Evolutionary conservation across 139 green algal genomes (phyloP).

Genomic region (Spirogloea muscicola): DNA sequence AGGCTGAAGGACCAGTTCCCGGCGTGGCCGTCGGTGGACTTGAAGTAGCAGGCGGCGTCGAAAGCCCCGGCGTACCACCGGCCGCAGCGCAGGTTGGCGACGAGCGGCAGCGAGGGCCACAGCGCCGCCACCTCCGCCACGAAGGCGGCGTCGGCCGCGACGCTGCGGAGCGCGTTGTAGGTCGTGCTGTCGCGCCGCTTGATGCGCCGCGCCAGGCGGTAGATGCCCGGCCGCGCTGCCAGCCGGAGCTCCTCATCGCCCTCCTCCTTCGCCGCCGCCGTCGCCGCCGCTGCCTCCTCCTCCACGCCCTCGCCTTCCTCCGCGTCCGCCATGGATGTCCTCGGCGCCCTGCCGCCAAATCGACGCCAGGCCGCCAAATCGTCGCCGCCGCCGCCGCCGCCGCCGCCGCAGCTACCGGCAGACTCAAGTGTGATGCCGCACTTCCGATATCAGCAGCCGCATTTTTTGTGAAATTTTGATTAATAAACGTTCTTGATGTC

Average conservation of each 20-base stretch:
- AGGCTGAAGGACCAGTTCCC: conserved; percentile 81
- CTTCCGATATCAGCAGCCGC: too few species aligned
- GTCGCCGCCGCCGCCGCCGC: too few species aligned
- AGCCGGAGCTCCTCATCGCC: neutral
- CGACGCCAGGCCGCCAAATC: too few species aligned
- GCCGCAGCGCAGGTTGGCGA: conserved; percentile 86
- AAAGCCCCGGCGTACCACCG: conserved; percentile 66
- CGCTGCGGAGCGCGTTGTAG: conserved; percentile 73
- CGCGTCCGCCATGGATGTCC: too few species aligned
- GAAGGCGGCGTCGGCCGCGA: conserved; percentile 70
- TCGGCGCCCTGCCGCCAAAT: too few species aligned
- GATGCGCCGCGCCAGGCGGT: conserved; percentile 49
- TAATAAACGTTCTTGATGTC: too few species aligned
- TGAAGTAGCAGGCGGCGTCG: conserved; percentile 82
- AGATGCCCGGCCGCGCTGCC: conserved; percentile 33
- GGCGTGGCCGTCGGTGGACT: conserved; percentile 89
- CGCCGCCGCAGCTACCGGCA: too few species aligned
- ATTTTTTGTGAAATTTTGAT: too few species aligned
- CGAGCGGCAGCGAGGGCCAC: conserved; percentile 64
- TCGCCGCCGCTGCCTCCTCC: neutral
- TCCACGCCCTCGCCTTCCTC: neutral
- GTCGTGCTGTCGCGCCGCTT: conserved; percentile 60
- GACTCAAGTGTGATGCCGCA: too few species aligned
- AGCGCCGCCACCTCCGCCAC: conserved; percentile 52
- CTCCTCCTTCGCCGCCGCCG: too few species aligned